Conservation (phyloP, 306 rosid genomes). For the Cucurbita argyrosperma region DNA sequence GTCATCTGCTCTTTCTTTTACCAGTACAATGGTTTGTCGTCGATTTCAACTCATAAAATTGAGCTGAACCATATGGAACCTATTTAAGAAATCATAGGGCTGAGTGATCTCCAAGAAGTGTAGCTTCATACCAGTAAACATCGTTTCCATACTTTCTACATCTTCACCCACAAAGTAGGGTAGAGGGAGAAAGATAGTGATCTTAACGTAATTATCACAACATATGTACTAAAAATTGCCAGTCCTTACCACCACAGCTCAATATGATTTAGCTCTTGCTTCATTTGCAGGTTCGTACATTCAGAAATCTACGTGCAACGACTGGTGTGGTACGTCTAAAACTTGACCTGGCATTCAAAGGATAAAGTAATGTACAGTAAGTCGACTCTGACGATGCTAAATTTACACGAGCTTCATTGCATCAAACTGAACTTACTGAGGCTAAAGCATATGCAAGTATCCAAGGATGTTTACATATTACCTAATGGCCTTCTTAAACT, state of each 20-base stretch:
- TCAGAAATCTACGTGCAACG: background rate
- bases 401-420: background rate
- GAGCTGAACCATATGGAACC: background rate
- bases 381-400: background rate
- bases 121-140: background rate
- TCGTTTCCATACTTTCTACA: background rate
- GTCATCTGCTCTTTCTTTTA: background rate
- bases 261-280: background rate
- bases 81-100: conserved; percentile 2
- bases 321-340: background rate
- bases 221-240: background rate
- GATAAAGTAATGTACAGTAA: background rate
- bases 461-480: background rate
- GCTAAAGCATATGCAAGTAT: background rate
- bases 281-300: background rate
- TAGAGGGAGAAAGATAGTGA: background rate
- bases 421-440: background rate
- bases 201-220: background rate
- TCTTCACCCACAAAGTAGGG: conserved; percentile 2
- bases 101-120: background rate
- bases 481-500: background rate
- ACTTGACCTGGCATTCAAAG: background rate
- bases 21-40: background rate
- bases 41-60: conserved; percentile 2
- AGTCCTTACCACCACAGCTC: background rate